Base-by-base conservation (phyloP, 495 filamentous ascomycete genomes). In the Penicillium crystallinum region DNA sequence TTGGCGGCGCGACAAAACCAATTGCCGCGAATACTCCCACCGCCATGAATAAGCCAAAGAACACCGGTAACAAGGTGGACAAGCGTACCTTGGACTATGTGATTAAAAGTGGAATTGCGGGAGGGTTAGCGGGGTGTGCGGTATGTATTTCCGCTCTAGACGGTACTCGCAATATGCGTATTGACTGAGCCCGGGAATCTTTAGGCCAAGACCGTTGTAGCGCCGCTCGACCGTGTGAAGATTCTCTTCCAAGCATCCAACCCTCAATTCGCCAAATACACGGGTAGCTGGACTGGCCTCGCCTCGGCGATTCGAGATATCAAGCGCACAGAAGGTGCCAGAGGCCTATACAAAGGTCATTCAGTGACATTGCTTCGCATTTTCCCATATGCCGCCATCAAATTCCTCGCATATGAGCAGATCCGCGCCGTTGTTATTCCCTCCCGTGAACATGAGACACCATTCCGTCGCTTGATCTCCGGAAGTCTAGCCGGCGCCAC, bases 181-280 rank as follows among this genome's bases (percentile, higher is more conserved):
- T 19, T 61, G 36, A 63, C 35, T 11, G 11, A 17, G 49, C 38
- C 25, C n/a, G n/a, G 23, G 30, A 52, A 1, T 23, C 14, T n/a
- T n/a, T 52, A 96, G 90, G 93, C 89, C 56, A 98, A 98, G 78
- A 96, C 92, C 1, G 76, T 95, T 15, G 95, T 98, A 12, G 93
- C 89, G 22, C 93, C 93, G 30, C 88, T 98, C 48, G 93, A 98
- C 73, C 85, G 93, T 38, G 93, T 98, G 63, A 98, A 98, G 69
- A 98, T 98, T 65, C 86, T 98, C 44, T 97, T 98, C 75, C 93
- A 98, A 71, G 85, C 93, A 46, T 88, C 87, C 51, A 96, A 91
- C 64, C 93, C 93, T 4, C 86, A 95, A 58, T 98, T 95, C 66
- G 77, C 84, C 25, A 95, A 93, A 71, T 97, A 97, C 66, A 82